A percentile compares a stretch with the other conserved stretches of the same genome.
These are phyloP conservation scores for Trichoderma cornu-damae DNA, from an alignment of 2,329 filamentous ascomycete species.

Conservation along the genomic window DNA sequence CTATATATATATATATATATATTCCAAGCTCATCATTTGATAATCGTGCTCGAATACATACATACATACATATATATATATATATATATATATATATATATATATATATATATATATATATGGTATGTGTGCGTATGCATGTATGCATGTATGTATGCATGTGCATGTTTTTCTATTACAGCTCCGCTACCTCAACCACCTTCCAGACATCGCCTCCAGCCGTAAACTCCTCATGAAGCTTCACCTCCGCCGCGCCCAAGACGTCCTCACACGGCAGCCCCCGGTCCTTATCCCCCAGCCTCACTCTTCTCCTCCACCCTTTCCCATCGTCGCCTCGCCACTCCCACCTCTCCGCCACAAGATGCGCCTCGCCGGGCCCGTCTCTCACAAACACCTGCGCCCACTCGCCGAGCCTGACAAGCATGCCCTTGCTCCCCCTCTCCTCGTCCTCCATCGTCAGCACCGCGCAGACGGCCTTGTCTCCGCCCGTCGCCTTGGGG, in stretches of 20 bases:
- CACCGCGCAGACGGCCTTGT: conserved; percentile 34
- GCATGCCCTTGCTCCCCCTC: conserved; percentile 41
- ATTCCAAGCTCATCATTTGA: conserved; percentile 1
- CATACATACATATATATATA: neutral
- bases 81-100: neutral
- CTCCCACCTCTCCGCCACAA: conserved; percentile 53
- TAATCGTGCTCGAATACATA: conserved; percentile 21
- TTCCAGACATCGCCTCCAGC: conserved; percentile 16
- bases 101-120: neutral
- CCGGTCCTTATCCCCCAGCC: conserved; percentile 33
- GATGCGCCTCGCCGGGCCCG: conserved; percentile 27
- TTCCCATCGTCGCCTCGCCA: conserved; percentile 28
- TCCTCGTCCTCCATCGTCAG: conserved; percentile 35
- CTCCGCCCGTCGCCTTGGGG: conserved; percentile 21
- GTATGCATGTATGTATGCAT: too few relatives aligned
- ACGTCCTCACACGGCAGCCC: conserved; percentile 34
- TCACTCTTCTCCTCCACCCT: conserved; percentile 36
- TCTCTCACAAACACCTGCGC: conserved; percentile 52
- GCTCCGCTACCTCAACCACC: conserved; percentile 19
- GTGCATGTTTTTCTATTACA: neutral
- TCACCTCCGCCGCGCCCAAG: neutral
- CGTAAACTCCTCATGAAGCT: conserved; percentile 5
- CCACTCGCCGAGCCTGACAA: conserved; percentile 49
- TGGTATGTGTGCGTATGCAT: conserved; percentile 13
- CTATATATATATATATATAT: neutral